A percentile compares a stretch with the other conserved stretches of the same genome.
phyloP scores from a whole-genome alignment of 345 rosid species.

The Gossypium thurberi region DNA sequence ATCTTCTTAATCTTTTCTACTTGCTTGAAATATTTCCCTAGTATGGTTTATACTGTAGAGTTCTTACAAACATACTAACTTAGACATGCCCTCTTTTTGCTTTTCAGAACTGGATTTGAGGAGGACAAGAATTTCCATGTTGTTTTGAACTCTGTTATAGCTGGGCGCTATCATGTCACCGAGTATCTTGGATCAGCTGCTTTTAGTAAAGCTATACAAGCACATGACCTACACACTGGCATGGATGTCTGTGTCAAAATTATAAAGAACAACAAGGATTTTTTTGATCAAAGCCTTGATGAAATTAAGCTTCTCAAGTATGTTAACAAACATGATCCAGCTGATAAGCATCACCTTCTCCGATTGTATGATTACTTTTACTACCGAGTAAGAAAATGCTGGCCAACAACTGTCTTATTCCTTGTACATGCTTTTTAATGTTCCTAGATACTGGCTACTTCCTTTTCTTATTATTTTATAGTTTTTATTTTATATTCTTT shows the following conservation, averaged over 20 bases:
- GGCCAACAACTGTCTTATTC: neutral
- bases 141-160: constrained; percentile 84
- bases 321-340: constrained; percentile 98
- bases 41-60: neutral
- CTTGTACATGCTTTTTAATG: neutral
- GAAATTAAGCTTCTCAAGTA: constrained; percentile 97
- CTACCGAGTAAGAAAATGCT: constrained; percentile 62
- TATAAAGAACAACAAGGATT: constrained; percentile 98
- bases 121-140: constrained; percentile 99
- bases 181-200: constrained; percentile 99
- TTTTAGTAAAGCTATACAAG: constrained; percentile 98
- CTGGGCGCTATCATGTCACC: constrained; percentile 96
- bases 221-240: constrained; percentile 96
- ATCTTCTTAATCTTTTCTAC: neutral
- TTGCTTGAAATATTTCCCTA: neutral
- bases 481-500: constrained; percentile 1
- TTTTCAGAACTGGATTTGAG: constrained; percentile 95
- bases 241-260: constrained; percentile 98
- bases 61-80: constrained; percentile 7
- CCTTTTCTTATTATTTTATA: neutral
- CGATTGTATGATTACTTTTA: constrained; percentile 97
- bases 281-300: constrained; percentile 98
- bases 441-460: constrained; percentile 1
- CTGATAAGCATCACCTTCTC: constrained; percentile 90
- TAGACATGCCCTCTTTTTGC: constrained; percentile 17